Evolutionary conservation across 176 grass and related monocot genomes (phyloP).

Genomic region (Calamus simplicifolius): DNA sequence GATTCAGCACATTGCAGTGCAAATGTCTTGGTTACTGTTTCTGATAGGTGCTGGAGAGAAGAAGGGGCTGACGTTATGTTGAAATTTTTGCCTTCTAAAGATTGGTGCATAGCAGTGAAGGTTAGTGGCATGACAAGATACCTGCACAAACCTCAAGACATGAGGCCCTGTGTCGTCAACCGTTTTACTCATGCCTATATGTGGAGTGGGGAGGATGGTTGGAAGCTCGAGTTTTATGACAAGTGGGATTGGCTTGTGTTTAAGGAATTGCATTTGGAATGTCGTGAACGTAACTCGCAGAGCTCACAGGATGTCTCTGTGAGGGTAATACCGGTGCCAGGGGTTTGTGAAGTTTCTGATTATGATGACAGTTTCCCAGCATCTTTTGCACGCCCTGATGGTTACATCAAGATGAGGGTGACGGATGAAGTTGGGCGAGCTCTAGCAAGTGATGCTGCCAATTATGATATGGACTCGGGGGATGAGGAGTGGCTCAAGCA

Average conservation of each 20-base stretch:
- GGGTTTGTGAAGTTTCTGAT: constrained; percentile 42
- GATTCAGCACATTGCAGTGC: constrained; percentile 49
- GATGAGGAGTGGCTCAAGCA: constrained; percentile 69
- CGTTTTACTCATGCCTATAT: constrained; percentile 82
- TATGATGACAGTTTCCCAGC: constrained; percentile 21
- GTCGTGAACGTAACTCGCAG: constrained; percentile 46
- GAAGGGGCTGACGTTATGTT: constrained; percentile 60
- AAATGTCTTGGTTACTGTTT: constrained; percentile 55
- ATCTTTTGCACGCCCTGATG: constrained; percentile 53
- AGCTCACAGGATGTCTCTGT: constrained; percentile 7
- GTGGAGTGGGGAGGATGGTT: constrained; percentile 69
- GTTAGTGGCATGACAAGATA: constrained; percentile 39
- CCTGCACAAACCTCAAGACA: constrained; percentile 52
- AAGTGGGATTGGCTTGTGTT: constrained; percentile 91
- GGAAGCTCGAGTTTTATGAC: constrained; percentile 79
- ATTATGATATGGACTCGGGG: constrained; percentile 88
- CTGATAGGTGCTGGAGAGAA: constrained; percentile 81
- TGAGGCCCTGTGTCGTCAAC: constrained; percentile 58
- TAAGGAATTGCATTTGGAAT: constrained; percentile 74
- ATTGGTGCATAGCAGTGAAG: constrained; percentile 82
- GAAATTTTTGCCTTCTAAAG: constrained; percentile 43
- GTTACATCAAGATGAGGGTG: constrained; percentile 35
- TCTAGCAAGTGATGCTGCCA: constrained; percentile 21
- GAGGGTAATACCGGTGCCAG: constrained; percentile 59
- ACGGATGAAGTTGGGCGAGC: constrained; percentile 70